Base-by-base conservation (phyloP, 805 yeast genomes). In the Wickerhamiella azymoides region DNA sequence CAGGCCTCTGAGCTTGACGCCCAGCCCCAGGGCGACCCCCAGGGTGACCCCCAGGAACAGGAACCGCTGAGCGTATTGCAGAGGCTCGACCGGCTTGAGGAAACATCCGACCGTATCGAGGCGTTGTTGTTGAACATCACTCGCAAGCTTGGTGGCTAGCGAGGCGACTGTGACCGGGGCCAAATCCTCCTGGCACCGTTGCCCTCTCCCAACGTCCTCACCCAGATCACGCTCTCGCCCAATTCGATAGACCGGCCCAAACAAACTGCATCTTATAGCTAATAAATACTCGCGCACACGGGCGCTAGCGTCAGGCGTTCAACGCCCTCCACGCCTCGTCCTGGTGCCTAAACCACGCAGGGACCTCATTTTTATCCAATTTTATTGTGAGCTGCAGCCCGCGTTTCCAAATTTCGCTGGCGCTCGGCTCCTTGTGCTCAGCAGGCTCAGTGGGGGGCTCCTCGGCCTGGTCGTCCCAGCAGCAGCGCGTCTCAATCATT, bases 301-400 rank as follows among this genome's bases (percentile, higher is more conserved):
- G n/a, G n/a, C 30, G 7, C 30, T 4, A 4, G 5, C 30, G n/a
- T 30, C 33, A 30, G 5, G 33, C 11, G 39, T 36, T 42, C 13
- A 39, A 8, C 28, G 8, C 42, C 17, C 10, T 4, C 49, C 50
- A 83, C 45, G 66, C 56, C 49, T 76, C 72, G 48, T 88, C 61
- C 48, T 81, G 82, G 26, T 64, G 60, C 17, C 66, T 66, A 54
- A 84, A 83, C 96, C 96, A 85, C 1, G 58, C 65, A 0, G 94
- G 94, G n/a, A 85, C 65, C 36, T 70, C 66, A 10, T 67, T 62
- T 43, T 78, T 85, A 8, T 70, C 64, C 13, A 30, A 16, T 13
- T 13, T 30, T 30, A 30, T 30, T 4, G 33, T 11, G 8, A 30
- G 13, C 3, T 30, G 11, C 6, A 30, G 33, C 9, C 33, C 33